Evolutionary conservation across 2,329 filamentous ascomycete genomes (phyloP), one percentile per base, ranked within the genome.

Genomic region (Dichotomopilus funicola): DNA sequence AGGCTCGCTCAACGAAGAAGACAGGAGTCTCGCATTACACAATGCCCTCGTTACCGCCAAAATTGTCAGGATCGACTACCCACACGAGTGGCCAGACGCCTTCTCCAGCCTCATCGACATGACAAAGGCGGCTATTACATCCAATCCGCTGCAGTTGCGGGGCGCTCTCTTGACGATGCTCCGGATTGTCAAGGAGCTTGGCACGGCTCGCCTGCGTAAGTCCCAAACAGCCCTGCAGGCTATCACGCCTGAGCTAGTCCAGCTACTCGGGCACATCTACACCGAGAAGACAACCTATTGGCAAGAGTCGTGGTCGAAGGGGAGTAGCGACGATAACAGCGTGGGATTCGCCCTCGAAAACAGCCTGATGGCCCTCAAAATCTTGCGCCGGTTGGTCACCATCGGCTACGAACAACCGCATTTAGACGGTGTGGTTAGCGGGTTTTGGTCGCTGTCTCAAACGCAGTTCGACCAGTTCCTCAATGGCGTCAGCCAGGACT

Each of bases 21-120:
- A 92, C 60, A 79, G 80, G 55, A 81, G 83, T 46, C 78, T 99
- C 35, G 90, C 90, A 13, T 72, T 95, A 36, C 91, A 96, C 66
- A 96, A 95, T 74, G 89, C 92, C 11, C 76, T 97, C 33, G 87
- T 94, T 54, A 78, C 91, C 44, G 88, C 91, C 12, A 97, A 96
- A 72, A 85, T 97, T 55, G 80, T 94, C 56, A 82, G 94, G 56
- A 88, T 90, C 69, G 94, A 97, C 69, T 97, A 89, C 69, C 92
- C 92, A 1, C 75, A 81, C 50, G 88, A 95, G 58, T 99, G 94
- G 94, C 80, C 83, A 1, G 77, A 83, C 47, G 80, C 81, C 19
- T 70, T 87, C 43, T 71, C 78, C 12, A 76, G 70, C n/a, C 70
- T 92, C 7, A 81, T 89, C 48, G 73, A 78, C 33, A 75, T 86